phyloP scores from a whole-genome alignment of 2,329 filamentous ascomycete species.

The Aspergillus carbonarius region DNA sequence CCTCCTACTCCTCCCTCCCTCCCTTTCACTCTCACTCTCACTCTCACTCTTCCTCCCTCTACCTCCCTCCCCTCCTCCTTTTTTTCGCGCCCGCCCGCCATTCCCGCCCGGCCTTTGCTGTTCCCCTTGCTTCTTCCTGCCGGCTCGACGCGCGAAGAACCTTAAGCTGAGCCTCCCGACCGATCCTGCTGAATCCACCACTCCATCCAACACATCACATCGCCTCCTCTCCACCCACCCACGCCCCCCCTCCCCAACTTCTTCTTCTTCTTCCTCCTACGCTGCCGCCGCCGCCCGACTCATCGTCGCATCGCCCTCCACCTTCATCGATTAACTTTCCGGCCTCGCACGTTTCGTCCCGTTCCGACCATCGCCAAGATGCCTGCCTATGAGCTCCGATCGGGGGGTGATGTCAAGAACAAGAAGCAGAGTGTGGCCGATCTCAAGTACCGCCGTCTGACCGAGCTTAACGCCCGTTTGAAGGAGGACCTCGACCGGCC shows the following conservation, averaged over 20 bases:
- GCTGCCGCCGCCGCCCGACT: slow-evolving; percentile 29
- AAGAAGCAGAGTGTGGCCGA: slow-evolving; percentile 99
- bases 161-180: slow-evolving; percentile 3
- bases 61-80: slow-evolving; percentile 7
- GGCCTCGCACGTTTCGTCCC: not conserved
- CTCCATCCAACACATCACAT: not conserved
- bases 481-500: slow-evolving; percentile 95
- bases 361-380: slow-evolving; percentile 40
- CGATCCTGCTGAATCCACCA: slow-evolving; percentile 1
- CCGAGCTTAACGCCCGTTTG: slow-evolving; percentile 92
- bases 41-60: not conserved
- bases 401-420: slow-evolving; percentile 68
- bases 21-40: slow-evolving; percentile 15
- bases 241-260: slow-evolving; percentile 4
- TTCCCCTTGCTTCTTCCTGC: slow-evolving; percentile 15
- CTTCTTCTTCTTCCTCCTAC: slow-evolving; percentile 28
- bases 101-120: not conserved
- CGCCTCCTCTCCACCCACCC: not conserved
- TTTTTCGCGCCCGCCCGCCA: slow-evolving; percentile 10
- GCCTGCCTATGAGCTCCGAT: slow-evolving; percentile 66
- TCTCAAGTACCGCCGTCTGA: slow-evolving; percentile 91
- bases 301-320: not conserved
- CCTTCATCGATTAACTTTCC: not conserved
- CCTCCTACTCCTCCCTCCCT: slow-evolving; percentile 7
- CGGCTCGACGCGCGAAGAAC: slow-evolving; percentile 15